Evolutionary conservation across 495 filamentous ascomycete species (phyloP).

Genomic region (Chlorociboria aeruginascens): DNA sequence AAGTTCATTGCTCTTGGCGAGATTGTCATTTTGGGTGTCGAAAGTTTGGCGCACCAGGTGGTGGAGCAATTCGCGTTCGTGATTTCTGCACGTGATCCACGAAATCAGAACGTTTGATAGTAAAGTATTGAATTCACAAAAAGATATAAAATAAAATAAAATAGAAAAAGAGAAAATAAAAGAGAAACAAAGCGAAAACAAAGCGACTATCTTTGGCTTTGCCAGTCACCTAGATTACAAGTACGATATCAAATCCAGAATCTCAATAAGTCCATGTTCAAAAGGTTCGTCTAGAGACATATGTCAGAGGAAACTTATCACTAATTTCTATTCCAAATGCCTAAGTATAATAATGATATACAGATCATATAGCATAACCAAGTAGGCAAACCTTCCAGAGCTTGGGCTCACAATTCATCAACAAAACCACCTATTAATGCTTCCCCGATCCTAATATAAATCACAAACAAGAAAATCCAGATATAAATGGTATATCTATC

Average conservation of each 20-base stretch:
- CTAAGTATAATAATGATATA: too few relatives aligned
- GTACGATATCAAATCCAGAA: too few relatives aligned
- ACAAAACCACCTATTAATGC: not conserved
- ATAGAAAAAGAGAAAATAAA: too few relatives aligned
- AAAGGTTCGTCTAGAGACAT: too few relatives aligned
- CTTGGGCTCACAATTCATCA: not conserved
- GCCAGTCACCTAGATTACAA: too few relatives aligned
- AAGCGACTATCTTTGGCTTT: not conserved
- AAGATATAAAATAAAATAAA: not conserved
- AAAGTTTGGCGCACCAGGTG: not conserved
- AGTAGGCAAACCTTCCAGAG: too few relatives aligned
- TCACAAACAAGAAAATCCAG: not conserved
- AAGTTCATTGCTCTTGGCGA: not conserved
- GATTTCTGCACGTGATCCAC: not conserved
- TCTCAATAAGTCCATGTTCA: too few relatives aligned
- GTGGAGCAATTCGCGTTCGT: not conserved
- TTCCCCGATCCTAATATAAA: not conserved
- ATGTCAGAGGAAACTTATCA: too few relatives aligned
- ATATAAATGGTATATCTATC: not conserved
- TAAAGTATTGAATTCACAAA: not conserved
- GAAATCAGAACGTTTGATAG: not conserved
- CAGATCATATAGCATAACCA: too few relatives aligned
- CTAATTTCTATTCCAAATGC: not conserved
- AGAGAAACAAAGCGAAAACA: not conserved
- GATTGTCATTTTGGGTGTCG: not conserved